These are phyloP conservation scores for Kurtzmaniella quercitrusa DNA, from an alignment of 1,139 yeast genomes.

Conservation along the genomic window DNA sequence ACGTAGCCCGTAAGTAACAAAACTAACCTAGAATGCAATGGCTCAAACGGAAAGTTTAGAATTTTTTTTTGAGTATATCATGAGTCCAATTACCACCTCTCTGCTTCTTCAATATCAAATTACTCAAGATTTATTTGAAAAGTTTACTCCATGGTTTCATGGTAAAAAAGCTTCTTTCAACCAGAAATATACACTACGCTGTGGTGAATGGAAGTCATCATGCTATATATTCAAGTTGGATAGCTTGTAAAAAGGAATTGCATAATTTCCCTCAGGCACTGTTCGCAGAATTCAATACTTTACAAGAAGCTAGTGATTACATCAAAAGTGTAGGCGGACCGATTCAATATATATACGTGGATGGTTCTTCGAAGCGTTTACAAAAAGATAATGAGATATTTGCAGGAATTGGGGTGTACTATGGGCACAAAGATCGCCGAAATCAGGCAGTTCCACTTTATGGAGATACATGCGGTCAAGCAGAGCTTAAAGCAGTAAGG, in stretches of 20 bases:
- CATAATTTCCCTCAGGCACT: slow-evolving; percentile 50
- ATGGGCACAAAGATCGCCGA: slow-evolving; percentile 50
- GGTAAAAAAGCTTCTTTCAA: background rate
- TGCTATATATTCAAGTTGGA: slow-evolving; percentile 57
- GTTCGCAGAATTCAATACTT: slow-evolving; percentile 49
- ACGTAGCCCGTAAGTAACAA: too few relatives aligned
- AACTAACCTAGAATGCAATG: too few relatives aligned
- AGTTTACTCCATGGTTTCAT: background rate
- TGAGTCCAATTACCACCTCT: too few relatives aligned
- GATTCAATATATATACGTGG: slow-evolving; percentile 55
- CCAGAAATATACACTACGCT: slow-evolving; percentile 38
- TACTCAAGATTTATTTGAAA: too few relatives aligned
- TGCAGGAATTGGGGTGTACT: slow-evolving; percentile 71
- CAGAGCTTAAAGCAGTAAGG: slow-evolving; percentile 67
- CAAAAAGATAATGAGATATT: slow-evolving; percentile 44
- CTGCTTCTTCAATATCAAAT: too few relatives aligned
- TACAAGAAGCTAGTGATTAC: slow-evolving; percentile 35
- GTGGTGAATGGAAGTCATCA: slow-evolving; percentile 53
- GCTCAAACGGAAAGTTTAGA: too few relatives aligned
- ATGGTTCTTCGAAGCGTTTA: slow-evolving; percentile 64
- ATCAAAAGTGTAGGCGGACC: background rate
- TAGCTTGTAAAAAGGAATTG: slow-evolving; percentile 41
- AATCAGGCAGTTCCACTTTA: slow-evolving; percentile 50
- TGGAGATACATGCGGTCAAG: slow-evolving; percentile 65
- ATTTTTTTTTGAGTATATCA: too few relatives aligned